A percentile compares a stretch with the other conserved stretches of the same genome.
Evolutionary conservation across 495 filamentous ascomycete genomes (phyloP).

Genomic region (Pyrenopolyporus hunteri): DNA sequence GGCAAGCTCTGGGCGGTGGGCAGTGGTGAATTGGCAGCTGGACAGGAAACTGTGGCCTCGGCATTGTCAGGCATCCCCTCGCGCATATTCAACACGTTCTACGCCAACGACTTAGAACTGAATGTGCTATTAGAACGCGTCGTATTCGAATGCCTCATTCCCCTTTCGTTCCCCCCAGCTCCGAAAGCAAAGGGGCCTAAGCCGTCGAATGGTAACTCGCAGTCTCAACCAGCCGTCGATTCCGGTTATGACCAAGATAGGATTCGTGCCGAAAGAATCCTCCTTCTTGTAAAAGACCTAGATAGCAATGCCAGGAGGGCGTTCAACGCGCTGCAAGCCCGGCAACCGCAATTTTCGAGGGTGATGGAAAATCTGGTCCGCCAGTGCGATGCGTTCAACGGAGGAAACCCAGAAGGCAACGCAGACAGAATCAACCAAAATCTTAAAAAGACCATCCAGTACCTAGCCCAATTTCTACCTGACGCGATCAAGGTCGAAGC

Average conservation of each 20-base stretch:
- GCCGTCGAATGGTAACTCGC: slow-evolving; percentile 63
- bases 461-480: slow-evolving; percentile 73
- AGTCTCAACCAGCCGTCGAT: slow-evolving; percentile 53
- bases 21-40: slow-evolving; percentile 81
- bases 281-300: slow-evolving; percentile 78
- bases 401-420: slow-evolving; percentile 78
- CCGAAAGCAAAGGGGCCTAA: slow-evolving; percentile 68
- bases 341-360: slow-evolving; percentile 72
- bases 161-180: slow-evolving; percentile 81
- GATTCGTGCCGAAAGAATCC: slow-evolving; percentile 81
- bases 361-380: slow-evolving; percentile 75
- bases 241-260: slow-evolving; percentile 73
- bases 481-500: slow-evolving; percentile 68
- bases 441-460: slow-evolving; percentile 69
- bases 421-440: slow-evolving; percentile 70
- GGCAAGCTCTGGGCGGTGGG: slow-evolving; percentile 91
- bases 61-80: slow-evolving; percentile 80
- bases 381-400: slow-evolving; percentile 85
- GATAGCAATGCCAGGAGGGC: slow-evolving; percentile 81
- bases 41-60: slow-evolving; percentile 73
- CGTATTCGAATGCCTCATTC: slow-evolving; percentile 84
- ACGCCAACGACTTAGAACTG: slow-evolving; percentile 87
- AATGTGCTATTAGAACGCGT: slow-evolving; percentile 83
- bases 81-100: slow-evolving; percentile 85
- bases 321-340: slow-evolving; percentile 83